Evolutionary conservation across 129 eudicot species (phyloP).

Genomic region (Pseudognaphalium luteoalbum): DNA sequence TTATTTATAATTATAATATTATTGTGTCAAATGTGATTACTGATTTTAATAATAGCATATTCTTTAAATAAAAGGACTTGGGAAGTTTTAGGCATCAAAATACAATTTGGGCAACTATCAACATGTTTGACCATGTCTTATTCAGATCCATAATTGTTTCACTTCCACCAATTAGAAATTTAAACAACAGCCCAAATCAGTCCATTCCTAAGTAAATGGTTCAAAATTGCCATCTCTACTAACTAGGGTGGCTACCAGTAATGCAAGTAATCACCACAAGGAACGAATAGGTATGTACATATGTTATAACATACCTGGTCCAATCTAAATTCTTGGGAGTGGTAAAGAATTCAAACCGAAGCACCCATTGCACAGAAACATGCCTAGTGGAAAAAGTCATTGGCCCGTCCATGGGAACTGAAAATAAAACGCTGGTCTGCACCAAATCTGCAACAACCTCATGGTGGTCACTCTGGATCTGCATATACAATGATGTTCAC

Average conservation of each 20-base stretch:
- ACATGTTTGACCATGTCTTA: background rate
- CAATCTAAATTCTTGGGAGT: conserved; percentile 91
- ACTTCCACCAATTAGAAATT: background rate
- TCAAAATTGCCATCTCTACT: background rate
- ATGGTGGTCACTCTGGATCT: conserved; percentile 92
- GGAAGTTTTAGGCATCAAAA: background rate
- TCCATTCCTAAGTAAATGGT: background rate
- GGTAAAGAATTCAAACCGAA: conserved; percentile 93
- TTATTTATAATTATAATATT: background rate
- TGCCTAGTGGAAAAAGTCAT: conserved; percentile 94
- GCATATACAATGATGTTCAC: conserved; percentile 27
- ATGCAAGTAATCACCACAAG: background rate
- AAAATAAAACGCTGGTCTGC: conserved; percentile 90
- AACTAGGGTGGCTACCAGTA: background rate
- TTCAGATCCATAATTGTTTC: background rate
- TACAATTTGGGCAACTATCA: background rate
- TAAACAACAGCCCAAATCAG: background rate
- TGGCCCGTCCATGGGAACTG: conserved; percentile 98
- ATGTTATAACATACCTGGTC: conserved; percentile 59
- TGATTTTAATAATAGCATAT: background rate
- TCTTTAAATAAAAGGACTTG: background rate
- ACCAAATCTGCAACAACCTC: conserved; percentile 96
- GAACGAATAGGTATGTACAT: background rate
- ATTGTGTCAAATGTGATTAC: background rate
- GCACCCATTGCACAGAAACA: conserved; percentile 94